Evolutionary conservation across 2,329 filamentous ascomycete species (phyloP).

Genomic region (Colletotrichum trifolii): DNA sequence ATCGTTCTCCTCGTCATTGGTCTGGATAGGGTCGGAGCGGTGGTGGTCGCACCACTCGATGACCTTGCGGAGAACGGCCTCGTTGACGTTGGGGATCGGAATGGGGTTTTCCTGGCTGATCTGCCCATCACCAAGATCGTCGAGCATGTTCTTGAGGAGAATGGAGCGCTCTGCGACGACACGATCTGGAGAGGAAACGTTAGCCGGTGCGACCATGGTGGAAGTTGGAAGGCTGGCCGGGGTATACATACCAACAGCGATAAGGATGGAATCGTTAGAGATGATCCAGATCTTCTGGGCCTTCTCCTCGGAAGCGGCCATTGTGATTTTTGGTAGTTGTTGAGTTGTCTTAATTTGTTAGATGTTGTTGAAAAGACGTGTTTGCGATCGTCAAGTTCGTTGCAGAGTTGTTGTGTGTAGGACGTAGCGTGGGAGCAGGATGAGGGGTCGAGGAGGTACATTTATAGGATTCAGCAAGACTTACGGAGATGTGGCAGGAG

Average conservation of each 20-base stretch:
- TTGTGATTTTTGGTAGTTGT: conserved; percentile 40
- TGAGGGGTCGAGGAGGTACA: too few relatives aligned
- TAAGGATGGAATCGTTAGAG: conserved; percentile 62
- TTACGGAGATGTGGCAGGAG: neutral
- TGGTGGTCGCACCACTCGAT: conserved; percentile 99
- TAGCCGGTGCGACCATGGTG: conserved; percentile 8
- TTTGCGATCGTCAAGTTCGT: too few relatives aligned
- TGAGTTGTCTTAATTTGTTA: neutral
- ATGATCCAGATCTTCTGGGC: conserved; percentile 59
- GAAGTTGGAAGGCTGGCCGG: neutral
- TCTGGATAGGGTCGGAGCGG: conserved; percentile 84
- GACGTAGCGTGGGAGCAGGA: too few relatives aligned
- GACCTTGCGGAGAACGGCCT: conserved; percentile 93
- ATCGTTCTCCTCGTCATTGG: conserved; percentile 90
- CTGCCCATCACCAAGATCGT: conserved; percentile 81
- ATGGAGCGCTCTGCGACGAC: conserved; percentile 90
- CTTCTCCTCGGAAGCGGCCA: conserved; percentile 47
- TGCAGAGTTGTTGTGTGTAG: too few relatives aligned
- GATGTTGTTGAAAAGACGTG: neutral
- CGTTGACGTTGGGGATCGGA: conserved; percentile 92
- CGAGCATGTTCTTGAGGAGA: conserved; percentile 98
- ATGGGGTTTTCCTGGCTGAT: conserved; percentile 73
- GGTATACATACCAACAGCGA: conserved; percentile 52
- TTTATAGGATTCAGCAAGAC: too few relatives aligned
- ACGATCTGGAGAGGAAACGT: conserved; percentile 68